Evolutionary conservation across 305 asterid species (phyloP), one percentile per base, ranked within the genome.

Genomic region (Fraxinus angustifolia): DNA sequence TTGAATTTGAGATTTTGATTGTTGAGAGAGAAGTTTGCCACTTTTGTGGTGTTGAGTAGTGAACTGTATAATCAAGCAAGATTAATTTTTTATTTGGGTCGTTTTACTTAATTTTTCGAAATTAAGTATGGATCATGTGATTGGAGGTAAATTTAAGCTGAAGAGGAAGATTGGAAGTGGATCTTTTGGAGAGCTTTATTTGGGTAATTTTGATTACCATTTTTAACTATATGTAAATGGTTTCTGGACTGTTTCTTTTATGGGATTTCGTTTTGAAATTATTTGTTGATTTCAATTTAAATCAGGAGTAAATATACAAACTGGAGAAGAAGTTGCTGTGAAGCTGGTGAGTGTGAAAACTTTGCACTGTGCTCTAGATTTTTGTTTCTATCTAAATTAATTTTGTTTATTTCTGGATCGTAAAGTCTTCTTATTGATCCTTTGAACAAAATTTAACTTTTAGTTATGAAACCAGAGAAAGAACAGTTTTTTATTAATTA

Each of bases 131-230:
- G 98, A 91, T 92, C 97, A 87, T 82, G 92, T 91, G 38, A 82
- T 95, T 79, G 97, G 98, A 84, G 93, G 92, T 65, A 95, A 93
- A 93, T 95, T 89, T 87, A 95, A 90, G 92, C 89, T 95, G 75
- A 93, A 97, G 73, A 90, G 95, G 75, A 94, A 94, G 96, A 94
- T 94, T 85, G 98, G 98, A 16, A 90, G 96, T 80, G 97, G 98
- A 91, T 94, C 97, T 75, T 94, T 94, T 85, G 98, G 97, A 83
- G 98, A 94, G 89, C 97, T 94, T 74, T 94, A 88, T 87, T 84
- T 93, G 91, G 98, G 97, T 92, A 91, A 79, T 70, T 31, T 84
- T 17, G 53, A 42, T 58, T 35, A 17, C 60, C 31, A 36, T 53
- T 70, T 86, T 80, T n/a, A 8, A 19, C 1, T 30, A 42, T 12